Percentiles rank a stretch among this genome's conserved stretches.
Evolutionary conservation across 2,329 filamentous ascomycete species (phyloP).

Genomic region (Diaporthe longicolla): DNA sequence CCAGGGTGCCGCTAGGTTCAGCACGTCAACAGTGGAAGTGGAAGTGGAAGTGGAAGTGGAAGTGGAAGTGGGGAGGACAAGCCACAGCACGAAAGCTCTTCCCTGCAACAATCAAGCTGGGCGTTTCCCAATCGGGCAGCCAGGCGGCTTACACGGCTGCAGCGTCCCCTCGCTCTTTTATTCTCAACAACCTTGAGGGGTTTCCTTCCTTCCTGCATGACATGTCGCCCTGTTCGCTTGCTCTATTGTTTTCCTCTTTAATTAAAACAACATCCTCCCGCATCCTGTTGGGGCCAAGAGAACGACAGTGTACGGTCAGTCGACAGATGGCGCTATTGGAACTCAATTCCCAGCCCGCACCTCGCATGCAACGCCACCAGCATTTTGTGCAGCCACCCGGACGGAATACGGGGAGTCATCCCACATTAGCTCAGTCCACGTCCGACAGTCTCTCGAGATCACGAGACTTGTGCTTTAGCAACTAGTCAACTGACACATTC

Average conservation of each 20-base stretch:
- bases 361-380: conserved; percentile 28
- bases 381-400: neutral
- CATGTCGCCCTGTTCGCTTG: conserved; percentile 2
- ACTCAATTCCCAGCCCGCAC: conserved; percentile 18
- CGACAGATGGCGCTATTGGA: conserved; percentile 26
- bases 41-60: neutral
- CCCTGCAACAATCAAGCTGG: conserved; percentile 2
- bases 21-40: neutral
- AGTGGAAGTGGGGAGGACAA: neutral
- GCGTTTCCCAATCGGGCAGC: conserved; percentile 17
- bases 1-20: neutral
- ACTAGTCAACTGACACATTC: neutral
- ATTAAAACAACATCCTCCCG: neutral
- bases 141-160: conserved; percentile 26
- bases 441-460: neutral
- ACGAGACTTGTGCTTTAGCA: conserved; percentile 7
- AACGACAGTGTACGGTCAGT: neutral
- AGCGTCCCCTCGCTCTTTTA: conserved; percentile 13
- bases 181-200: conserved; percentile 14
- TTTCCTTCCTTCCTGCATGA: conserved; percentile 13
- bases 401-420: conserved; percentile 12
- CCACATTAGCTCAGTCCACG: conserved; percentile 23
- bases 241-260: neutral
- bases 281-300: conserved; percentile 26
- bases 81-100: conserved; percentile 28